Evolutionary conservation across 169 alveolate species (phyloP).

Genomic region (Plasmodium chabaudi): DNA sequence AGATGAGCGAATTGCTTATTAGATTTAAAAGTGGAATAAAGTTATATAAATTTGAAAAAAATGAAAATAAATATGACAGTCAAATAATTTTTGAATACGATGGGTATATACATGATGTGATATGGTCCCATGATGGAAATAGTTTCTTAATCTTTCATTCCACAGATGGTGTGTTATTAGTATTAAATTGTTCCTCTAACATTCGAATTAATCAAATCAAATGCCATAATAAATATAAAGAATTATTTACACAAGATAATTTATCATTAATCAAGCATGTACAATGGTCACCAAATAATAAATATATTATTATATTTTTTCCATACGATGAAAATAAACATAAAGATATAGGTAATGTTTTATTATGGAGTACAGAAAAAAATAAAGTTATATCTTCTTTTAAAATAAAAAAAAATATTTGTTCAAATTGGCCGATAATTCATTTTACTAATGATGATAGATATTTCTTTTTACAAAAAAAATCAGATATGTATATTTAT

Average conservation of each 20-base stretch:
- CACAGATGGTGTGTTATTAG: conserved; percentile 36
- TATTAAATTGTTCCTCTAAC: neutral
- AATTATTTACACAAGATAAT: conserved; percentile 32
- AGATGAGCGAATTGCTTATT: conserved; percentile 63
- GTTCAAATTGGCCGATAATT: conserved; percentile 61
- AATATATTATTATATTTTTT: conserved; percentile 42
- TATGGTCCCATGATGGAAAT: conserved; percentile 64
- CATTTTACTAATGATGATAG: conserved; percentile 51
- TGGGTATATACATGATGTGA: conserved; percentile 62
- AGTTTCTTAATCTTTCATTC: conserved; percentile 55
- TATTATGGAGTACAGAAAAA: conserved; percentile 23
- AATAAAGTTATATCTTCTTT: conserved; percentile 36
- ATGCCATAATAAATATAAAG: conserved; percentile 21
- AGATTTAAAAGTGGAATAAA: conserved; percentile 59
- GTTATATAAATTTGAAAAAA: conserved; percentile 35
- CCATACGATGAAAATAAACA: conserved; percentile 44
- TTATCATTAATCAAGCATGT: conserved; percentile 47
- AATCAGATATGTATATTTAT: conserved; percentile 43
- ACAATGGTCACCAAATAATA: conserved; percentile 67
- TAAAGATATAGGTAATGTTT: conserved; percentile 13
- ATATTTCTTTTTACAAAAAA: conserved; percentile 47
- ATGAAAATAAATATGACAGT: conserved; percentile 15
- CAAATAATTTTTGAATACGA: conserved; percentile 47
- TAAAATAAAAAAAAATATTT: conserved; percentile 43
- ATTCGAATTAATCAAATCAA: conserved; percentile 1